Conservation (phyloP, 1,139 yeast genomes). For the Tardiomyces blankii region DNA sequence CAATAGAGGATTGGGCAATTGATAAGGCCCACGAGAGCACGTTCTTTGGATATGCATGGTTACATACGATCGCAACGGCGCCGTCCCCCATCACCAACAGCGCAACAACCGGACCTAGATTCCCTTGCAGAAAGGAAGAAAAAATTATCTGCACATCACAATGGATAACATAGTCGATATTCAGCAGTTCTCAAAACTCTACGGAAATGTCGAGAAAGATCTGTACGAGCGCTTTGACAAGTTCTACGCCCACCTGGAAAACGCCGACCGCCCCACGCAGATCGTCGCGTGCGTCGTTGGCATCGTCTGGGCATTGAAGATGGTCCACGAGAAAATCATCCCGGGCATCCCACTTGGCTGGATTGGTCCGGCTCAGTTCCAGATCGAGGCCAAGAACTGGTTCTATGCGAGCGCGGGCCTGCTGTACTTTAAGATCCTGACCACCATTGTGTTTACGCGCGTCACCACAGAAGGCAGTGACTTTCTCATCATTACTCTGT, state of each 20-base stretch:
- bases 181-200: too few species aligned
- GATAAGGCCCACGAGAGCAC: too few species aligned
- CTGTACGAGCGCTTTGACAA: neutral
- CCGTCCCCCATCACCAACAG: too few species aligned
- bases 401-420: neutral
- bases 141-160: too few species aligned
- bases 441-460: neutral
- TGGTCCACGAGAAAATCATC: neutral
- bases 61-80: too few species aligned
- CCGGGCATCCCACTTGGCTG: neutral
- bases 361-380: neutral
- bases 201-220: too few species aligned
- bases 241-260: neutral
- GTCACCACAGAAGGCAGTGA: neutral
- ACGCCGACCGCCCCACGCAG: neutral
- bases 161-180: too few species aligned
- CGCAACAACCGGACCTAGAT: too few species aligned
- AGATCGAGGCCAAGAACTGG: neutral
- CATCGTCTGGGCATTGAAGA: neutral
- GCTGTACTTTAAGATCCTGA: neutral
- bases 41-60: too few species aligned
- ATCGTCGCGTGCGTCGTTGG: neutral
- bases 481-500: neutral
- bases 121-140: too few species aligned
- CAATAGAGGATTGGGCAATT: too few species aligned